Base-by-base conservation (phyloP, 768 basidiomycete genomes). In the Calocera viscosa region DNA sequence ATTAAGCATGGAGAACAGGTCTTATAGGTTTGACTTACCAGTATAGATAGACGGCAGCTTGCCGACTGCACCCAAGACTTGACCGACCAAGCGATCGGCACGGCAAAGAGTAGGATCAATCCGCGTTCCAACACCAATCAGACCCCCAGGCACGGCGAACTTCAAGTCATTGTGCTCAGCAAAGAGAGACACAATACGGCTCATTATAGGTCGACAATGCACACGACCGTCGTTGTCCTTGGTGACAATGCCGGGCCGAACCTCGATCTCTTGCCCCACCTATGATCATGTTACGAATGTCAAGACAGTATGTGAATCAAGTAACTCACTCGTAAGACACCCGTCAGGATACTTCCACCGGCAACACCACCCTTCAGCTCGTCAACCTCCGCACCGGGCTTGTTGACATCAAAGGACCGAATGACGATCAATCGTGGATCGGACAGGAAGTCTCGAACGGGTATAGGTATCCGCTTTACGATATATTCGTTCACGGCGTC, bases 401-500 rank as follows among this genome's bases (percentile, higher is more conserved):
- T 97, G 83, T 99, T 99, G 76, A 99, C 95, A 76, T 99, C 96
- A 78, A 98, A 99, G 22, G 94, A 96, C 71, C 95, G 92, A 77
- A 99, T 99, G 75, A 98, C 94, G 75, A 98, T 98, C 71, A 99
- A 87, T 35, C 88, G 86, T 0, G 96, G 93, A 69, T 90, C 86
- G 32, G 92, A 88, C 35, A 86, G 82, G 77, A 98, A 99, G 81
- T 98, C 90, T 67, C 95, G 91, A 38, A 87, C 79, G 53, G 95
- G 96, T 63, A 98, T 90, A 19, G 96, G 93, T 72, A 99, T 97
- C 64, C 90, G 86, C 76, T 92, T 94, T 70, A 93, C 93, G 76
- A 98, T 95, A 80, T 96, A 97, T 73, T 97, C 94, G 79, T 95
- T 96, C 63, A 99, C 94, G 19, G 95, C 96, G 75, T 97, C 95